These are phyloP conservation scores for Stagonosporopsis tanaceti DNA, from an alignment of 2,329 filamentous ascomycete species.

Conservation along the genomic window DNA sequence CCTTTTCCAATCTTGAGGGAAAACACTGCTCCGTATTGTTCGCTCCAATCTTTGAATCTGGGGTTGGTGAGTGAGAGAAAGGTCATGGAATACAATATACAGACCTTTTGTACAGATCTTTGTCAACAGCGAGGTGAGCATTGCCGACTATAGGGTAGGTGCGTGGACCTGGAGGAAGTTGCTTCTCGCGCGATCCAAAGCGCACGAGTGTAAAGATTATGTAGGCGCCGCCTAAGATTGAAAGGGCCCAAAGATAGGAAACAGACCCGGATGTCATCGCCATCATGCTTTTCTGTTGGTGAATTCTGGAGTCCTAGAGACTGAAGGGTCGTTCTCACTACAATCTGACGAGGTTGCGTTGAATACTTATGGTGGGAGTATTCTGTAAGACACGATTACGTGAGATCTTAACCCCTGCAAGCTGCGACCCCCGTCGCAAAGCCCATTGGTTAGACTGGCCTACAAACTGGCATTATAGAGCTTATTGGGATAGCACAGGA, in stretches of 20 bases:
- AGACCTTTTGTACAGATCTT: slow-evolving; percentile 27
- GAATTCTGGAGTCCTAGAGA: background rate
- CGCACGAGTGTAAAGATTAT: slow-evolving; percentile 27
- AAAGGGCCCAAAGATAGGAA: background rate
- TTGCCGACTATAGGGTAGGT: slow-evolving; percentile 39
- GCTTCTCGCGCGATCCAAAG: slow-evolving; percentile 34
- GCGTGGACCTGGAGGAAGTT: slow-evolving; percentile 39
- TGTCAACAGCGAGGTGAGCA: slow-evolving; percentile 30
- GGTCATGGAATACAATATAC: background rate
- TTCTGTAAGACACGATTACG: background rate
- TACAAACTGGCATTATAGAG: background rate
- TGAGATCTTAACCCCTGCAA: background rate
- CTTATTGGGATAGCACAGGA: background rate
- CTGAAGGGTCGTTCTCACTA: background rate
- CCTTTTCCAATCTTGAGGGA: slow-evolving; percentile 31
- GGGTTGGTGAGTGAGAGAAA: background rate
- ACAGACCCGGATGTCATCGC: background rate
- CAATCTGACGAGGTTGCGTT: background rate
- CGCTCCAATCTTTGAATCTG: slow-evolving; percentile 33
- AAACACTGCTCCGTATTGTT: slow-evolving; percentile 29
- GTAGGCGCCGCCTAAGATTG: slow-evolving; percentile 13
- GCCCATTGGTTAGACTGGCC: background rate
- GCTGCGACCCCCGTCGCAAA: background rate
- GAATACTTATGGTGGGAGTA: background rate
- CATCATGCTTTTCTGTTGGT: background rate